Evolutionary conservation across 176 grass and related monocot species (phyloP), one percentile per base, ranked within the genome.

Genomic region (Saccharum spontaneum): DNA sequence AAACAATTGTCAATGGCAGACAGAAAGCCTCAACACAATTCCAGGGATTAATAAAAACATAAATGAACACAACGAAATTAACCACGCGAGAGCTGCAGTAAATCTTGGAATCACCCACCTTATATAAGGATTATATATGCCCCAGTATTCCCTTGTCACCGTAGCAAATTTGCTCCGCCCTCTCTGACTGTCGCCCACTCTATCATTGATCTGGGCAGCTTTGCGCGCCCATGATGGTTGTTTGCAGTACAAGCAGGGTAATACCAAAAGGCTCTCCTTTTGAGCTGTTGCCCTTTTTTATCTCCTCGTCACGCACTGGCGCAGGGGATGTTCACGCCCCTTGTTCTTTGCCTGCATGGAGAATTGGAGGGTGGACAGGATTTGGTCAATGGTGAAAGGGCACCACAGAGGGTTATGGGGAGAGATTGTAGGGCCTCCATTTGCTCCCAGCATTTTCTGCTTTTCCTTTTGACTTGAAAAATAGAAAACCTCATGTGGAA

Each of bases 191-290:
- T 39, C 31, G 36, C 80, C 49, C 12, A 57, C 65, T 83, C 76
- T 64, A 80, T 55, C 69, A 84, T 87, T 30, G 81, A 66, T 87
- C 49, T 52, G 31, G 71, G 63, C 88, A 86, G 54, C 83, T 82
- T 82, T 76, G 77, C 78, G n/a, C 23, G 16, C 0, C 40, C 77
- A 89, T 81, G 64, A 89, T 77, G 78, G 23, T 76, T 77, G 31
- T 62, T 77, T 77, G 82, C 82, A 34, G 70, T 69, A 69, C 39
- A 85, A 75, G 77, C 13, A 50, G 61, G 48, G 82, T 39, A 31
- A 80, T 80, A 85, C 76, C 77, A 89, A 89, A 89, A 89, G 83
- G 50, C 63, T 33, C 63, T 63, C 43, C 65, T 64, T 86, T 85
- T 71, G 81, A 30, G 16, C 83, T 62, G 67, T 75, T 54, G 28